A percentile compares a stretch with the other conserved stretches of the same genome.
Conservation (phyloP, 78 protist genomes). For the Dictyostelium purpureum region DNA sequence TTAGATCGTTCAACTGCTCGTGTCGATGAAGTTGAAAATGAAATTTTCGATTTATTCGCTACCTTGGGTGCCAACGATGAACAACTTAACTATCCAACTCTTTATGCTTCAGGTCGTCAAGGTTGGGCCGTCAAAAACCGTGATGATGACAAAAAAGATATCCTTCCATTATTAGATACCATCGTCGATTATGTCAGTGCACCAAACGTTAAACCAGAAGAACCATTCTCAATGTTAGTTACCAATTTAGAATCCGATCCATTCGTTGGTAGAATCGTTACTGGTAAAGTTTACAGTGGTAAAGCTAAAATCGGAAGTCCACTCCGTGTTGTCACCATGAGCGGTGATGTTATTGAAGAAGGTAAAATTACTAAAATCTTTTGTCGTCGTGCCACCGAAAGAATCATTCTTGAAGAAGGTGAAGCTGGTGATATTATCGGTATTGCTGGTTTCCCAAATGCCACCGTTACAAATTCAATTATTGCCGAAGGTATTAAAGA, state of each 20-base stretch:
- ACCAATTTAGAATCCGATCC: conserved; percentile 85
- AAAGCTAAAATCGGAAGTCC: conserved; percentile 75
- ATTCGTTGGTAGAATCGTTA: conserved; percentile 89
- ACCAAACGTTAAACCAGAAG: conserved; percentile 39
- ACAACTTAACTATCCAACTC: conserved; percentile 90
- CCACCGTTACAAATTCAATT: conserved; percentile 88
- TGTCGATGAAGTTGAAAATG: conserved; percentile 85
- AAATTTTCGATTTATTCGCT: conserved; percentile 89
- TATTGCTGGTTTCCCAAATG: conserved; percentile 80
- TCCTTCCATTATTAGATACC: conserved; percentile 89
- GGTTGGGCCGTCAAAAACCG: conserved; percentile 79
- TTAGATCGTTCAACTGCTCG: conserved; percentile 87
- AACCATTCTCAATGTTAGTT: conserved; percentile 86
- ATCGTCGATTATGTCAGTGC: conserved; percentile 60
- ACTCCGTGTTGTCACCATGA: conserved; percentile 22
- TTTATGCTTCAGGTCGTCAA: conserved; percentile 91
- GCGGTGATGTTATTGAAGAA: conserved; percentile 48
- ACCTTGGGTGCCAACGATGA: conserved; percentile 89
- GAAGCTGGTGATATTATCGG: conserved; percentile 93
- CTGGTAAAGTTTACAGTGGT: conserved; percentile 87
- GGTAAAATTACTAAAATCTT: conserved; percentile 83
- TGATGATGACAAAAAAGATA: conserved; percentile 52
- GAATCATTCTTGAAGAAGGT: conserved; percentile 77
- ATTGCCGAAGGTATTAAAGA: conserved; percentile 25
- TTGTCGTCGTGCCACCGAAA: conserved; percentile 77